A percentile compares a stretch with the other conserved stretches of the same genome.
Evolutionary conservation across 768 basidiomycete species (phyloP).

Genomic region (Xanthoconium stramineum): DNA sequence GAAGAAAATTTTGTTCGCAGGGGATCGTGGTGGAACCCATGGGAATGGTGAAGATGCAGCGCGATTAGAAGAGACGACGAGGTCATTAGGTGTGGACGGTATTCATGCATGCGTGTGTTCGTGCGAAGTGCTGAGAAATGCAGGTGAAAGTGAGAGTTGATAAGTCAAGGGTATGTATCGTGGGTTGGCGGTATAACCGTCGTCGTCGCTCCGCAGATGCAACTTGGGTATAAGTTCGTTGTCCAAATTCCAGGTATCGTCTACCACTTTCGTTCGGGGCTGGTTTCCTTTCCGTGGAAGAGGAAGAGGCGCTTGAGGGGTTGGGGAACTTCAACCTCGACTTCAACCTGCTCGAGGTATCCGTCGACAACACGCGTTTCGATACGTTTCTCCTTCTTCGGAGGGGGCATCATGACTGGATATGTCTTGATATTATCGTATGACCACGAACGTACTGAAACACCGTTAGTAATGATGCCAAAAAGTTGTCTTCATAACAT

Average conservation of each 20-base stretch:
- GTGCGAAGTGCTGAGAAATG: constrained; percentile 25
- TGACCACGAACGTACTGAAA: constrained; percentile 67
- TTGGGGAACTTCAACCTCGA: constrained; percentile 52
- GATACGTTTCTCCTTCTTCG: constrained; percentile 49
- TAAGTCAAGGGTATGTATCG: constrained; percentile 38
- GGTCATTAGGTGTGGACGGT: constrained; percentile 29
- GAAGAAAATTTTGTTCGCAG: constrained; percentile 19
- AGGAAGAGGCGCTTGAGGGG: constrained; percentile 66
- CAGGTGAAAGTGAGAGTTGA: constrained; percentile 15
- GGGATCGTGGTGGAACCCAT: constrained; percentile 16
- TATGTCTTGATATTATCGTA: constrained; percentile 73
- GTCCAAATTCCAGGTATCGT: constrained; percentile 14
- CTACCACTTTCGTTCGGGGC: constrained; percentile 28
- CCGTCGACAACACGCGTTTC: constrained; percentile 49
- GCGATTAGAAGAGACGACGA: constrained; percentile 32
- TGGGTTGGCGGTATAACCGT: constrained; percentile 32
- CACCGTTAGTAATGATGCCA: constrained; percentile 5
- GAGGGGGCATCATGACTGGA: constrained; percentile 49
- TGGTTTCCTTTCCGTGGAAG: constrained; percentile 50
- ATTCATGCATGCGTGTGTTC: constrained; percentile 24
- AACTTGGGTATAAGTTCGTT: constrained; percentile 30
- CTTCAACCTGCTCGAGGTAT: constrained; percentile 50
- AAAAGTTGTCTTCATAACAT: constrained; percentile 19
- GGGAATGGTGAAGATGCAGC: constrained; percentile 22
- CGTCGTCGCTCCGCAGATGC: constrained; percentile 25